A percentile compares a stretch with the other conserved stretches of the same genome.
Conservation (phyloP, 2,329 filamentous ascomycete genomes). For the Botrytis fabae region DNA sequence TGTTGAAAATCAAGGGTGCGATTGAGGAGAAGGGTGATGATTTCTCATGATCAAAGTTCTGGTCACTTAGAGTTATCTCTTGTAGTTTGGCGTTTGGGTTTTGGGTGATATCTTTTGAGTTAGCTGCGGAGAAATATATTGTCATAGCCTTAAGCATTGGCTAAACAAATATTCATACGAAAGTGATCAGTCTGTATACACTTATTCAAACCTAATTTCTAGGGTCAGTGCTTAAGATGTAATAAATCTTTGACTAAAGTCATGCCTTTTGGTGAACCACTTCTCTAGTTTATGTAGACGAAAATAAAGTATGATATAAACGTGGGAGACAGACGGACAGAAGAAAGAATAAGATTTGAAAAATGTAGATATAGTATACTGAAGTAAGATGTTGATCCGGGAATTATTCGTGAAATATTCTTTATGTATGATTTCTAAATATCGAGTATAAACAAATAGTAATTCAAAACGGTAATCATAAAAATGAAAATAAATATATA, state of each 20-base stretch:
- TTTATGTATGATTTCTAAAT: background rate
- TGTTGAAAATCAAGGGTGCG: slow-evolving; percentile 78
- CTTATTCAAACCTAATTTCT: background rate
- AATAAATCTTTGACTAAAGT: background rate
- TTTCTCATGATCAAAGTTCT: slow-evolving; percentile 53
- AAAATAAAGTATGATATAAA: background rate
- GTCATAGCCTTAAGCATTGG: background rate
- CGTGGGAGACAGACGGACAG: background rate
- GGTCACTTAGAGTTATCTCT: background rate
- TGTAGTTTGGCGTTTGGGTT: slow-evolving; percentile 19
- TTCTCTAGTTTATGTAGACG: background rate
- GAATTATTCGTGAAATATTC: background rate
- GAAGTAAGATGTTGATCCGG: background rate
- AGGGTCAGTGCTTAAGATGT: background rate
- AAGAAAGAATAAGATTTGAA: background rate
- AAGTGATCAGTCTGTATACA: background rate
- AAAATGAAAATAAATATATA: background rate
- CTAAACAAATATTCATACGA: background rate
- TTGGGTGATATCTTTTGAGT: slow-evolving; percentile 6
- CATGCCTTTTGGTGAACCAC: background rate
- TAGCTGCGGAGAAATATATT: slow-evolving; percentile 11
- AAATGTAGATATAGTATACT: background rate
- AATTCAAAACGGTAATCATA: background rate
- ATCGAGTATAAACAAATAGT: background rate
- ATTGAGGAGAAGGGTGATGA: slow-evolving; percentile 73